Conservation (phyloP, 306 rosid genomes). For the Vachellia collinsii region DNA sequence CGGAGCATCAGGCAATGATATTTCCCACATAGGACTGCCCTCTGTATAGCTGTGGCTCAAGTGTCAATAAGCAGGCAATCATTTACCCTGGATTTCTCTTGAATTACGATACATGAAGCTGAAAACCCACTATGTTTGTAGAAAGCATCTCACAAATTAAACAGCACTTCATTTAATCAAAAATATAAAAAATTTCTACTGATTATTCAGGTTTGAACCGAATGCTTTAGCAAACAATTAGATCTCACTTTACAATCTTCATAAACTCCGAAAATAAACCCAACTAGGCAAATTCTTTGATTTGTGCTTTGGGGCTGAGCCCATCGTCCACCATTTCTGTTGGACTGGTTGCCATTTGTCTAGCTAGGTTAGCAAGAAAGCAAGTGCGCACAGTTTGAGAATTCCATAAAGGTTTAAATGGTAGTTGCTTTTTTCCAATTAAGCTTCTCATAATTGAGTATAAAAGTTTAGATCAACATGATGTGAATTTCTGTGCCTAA, state of each 20-base stretch:
- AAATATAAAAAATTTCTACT: neutral
- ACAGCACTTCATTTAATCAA: neutral
- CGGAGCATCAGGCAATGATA: neutral
- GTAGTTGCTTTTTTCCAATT: neutral
- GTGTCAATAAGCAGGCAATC: neutral
- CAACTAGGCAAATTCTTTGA: neutral
- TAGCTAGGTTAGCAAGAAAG: neutral
- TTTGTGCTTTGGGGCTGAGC: neutral
- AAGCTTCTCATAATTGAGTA: neutral
- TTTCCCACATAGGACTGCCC: neutral
- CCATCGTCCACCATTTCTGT: neutral
- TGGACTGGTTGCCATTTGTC: neutral
- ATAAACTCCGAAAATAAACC: neutral
- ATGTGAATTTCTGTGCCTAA: neutral
- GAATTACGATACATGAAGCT: neutral
- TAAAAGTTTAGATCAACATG: neutral
- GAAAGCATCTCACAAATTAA: neutral
- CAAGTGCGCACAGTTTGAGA: neutral
- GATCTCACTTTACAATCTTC: slow-evolving; percentile 7
- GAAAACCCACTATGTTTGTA: neutral
- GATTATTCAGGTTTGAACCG: neutral
- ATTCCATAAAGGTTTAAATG: slow-evolving; percentile 3
- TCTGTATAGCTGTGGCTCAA: neutral
- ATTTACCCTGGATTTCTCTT: neutral
- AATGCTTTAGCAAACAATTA: neutral